phyloP scores from a whole-genome alignment of 495 filamentous ascomycete species.

The Penicillium odoratum region DNA sequence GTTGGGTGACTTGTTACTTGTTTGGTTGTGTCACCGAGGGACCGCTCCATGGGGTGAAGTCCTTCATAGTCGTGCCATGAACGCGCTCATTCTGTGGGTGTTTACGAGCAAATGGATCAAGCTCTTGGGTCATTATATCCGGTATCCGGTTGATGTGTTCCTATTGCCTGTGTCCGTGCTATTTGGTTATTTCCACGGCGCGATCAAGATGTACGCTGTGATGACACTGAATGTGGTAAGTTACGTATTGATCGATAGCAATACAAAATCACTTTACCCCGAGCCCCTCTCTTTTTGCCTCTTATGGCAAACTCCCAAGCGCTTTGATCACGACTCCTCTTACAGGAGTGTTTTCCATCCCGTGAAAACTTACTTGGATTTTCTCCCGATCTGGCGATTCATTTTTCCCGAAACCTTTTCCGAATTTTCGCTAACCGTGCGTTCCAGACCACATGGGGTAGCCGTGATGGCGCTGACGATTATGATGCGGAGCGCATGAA shows the following conservation, averaged over 20 bases:
- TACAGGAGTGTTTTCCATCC: conserved; percentile 29
- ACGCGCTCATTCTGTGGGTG: conserved; percentile 56
- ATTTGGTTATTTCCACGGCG: conserved; percentile 76
- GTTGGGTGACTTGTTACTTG: conserved; percentile 60
- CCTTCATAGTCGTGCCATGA: conserved; percentile 46
- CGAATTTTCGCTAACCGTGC: conserved; percentile 15
- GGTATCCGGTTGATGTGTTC: conserved; percentile 66
- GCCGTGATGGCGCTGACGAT: conserved; percentile 57
- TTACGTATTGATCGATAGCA: conserved; percentile 18
- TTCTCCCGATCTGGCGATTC: background rate
- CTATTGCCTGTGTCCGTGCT: conserved; percentile 71
- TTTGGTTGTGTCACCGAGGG: conserved; percentile 53
- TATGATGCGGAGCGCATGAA: conserved; percentile 59
- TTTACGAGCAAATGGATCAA: conserved; percentile 78
- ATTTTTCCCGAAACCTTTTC: conserved; percentile 1
- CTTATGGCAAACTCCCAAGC: conserved; percentile 19
- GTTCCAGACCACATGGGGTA: conserved; percentile 57
- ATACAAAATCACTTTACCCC: conserved; percentile 3
- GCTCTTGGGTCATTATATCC: conserved; percentile 69
- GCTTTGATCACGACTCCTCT: conserved; percentile 32
- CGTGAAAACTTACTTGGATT: conserved; percentile 12
- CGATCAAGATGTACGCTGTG: conserved; percentile 75
- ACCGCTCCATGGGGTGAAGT: conserved; percentile 44
- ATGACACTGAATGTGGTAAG: conserved; percentile 70
- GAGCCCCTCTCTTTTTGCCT: conserved; percentile 17